Conservation (phyloP, 305 asterid genomes). For the Rubia tinctorum region DNA sequence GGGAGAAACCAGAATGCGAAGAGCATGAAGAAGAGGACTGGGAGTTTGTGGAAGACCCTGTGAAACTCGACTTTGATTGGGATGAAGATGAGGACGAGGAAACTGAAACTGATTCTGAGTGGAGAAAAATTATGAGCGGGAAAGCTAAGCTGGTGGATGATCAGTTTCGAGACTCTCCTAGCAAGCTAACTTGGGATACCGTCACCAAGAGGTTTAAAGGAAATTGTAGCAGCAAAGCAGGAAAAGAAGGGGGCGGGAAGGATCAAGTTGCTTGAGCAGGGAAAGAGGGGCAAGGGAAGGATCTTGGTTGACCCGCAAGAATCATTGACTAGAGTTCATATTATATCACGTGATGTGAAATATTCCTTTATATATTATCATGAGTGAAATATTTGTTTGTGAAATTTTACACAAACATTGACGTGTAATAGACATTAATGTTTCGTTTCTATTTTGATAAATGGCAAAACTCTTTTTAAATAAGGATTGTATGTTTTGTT, state of each 20-base stretch:
- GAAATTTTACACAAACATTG: too few species aligned
- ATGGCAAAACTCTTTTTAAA: too few species aligned
- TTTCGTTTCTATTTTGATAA: too few species aligned
- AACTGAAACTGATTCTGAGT: constrained; percentile 42
- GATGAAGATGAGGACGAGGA: constrained; percentile 53
- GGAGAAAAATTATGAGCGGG: constrained; percentile 87
- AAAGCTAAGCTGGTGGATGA: constrained; percentile 91
- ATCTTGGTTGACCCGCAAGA: not conserved
- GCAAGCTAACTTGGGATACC: constrained; percentile 90
- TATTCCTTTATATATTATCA: too few species aligned
- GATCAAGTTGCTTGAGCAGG: constrained; percentile 83
- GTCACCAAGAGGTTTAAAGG: constrained; percentile 92
- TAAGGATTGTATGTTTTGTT: too few species aligned
- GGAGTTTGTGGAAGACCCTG: constrained; percentile 44
- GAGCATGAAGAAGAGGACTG: constrained; percentile 51
- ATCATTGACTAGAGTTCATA: constrained; percentile 61
- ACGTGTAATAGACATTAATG: too few species aligned
- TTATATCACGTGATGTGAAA: not conserved
- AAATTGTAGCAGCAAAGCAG: constrained; percentile 71
- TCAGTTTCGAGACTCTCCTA: constrained; percentile 74
- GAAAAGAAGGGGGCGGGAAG: constrained; percentile 94
- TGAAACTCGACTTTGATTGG: constrained; percentile 26
- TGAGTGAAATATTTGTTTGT: too few species aligned
- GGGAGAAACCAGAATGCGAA: constrained; percentile 68
- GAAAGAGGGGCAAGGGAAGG: not conserved